Conservation (phyloP, 129 eudicot species). For the Centaurea solstitialis region DNA sequence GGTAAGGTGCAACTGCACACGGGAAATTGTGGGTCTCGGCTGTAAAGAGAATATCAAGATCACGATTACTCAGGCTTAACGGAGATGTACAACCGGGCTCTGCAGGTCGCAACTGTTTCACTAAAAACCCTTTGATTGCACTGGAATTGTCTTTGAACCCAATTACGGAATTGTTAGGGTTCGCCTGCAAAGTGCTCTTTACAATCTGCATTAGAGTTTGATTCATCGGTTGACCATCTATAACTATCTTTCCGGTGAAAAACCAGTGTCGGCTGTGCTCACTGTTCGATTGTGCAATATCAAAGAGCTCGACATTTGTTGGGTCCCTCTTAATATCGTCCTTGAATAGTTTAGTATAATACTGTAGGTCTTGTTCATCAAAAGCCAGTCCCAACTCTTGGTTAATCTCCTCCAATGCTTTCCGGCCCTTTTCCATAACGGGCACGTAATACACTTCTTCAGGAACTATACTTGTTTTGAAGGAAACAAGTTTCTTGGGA, state of each 20-base stretch:
- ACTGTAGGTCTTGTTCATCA: conserved; percentile 92
- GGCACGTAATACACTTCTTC: conserved; percentile 75
- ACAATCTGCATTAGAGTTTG: conserved; percentile 85
- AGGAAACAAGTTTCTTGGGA: conserved; percentile 55
- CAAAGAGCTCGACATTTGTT: conserved; percentile 89
- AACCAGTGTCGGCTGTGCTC: conserved; percentile 99
- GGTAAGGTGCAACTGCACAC: conserved; percentile 98
- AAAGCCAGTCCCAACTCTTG: conserved; percentile 86
- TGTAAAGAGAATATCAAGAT: conserved; percentile 85
- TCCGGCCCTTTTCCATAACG: conserved; percentile 80
- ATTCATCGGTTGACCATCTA: conserved; percentile 74
- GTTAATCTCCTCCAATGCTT: conserved; percentile 80
- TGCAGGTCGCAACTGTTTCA: conserved; percentile 65
- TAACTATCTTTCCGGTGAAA: conserved; percentile 77
- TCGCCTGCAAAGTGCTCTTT: conserved; percentile 75
- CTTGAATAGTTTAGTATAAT: conserved; percentile 71
- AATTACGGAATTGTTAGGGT: conserved; percentile 89
- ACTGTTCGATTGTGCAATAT: conserved; percentile 93
- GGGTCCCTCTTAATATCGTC: conserved; percentile 89
- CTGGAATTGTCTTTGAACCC: conserved; percentile 97
- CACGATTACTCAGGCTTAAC: conserved; percentile 41
- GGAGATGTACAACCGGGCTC: conserved; percentile 78
- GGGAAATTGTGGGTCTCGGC: conserved; percentile 99
- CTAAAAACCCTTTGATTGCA: conserved; percentile 85
- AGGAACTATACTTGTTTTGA: conserved; percentile 64